These are phyloP conservation scores for Nicotiana otophora DNA, from an alignment of 257 asterid genomes.

Conservation along the genomic window DNA sequence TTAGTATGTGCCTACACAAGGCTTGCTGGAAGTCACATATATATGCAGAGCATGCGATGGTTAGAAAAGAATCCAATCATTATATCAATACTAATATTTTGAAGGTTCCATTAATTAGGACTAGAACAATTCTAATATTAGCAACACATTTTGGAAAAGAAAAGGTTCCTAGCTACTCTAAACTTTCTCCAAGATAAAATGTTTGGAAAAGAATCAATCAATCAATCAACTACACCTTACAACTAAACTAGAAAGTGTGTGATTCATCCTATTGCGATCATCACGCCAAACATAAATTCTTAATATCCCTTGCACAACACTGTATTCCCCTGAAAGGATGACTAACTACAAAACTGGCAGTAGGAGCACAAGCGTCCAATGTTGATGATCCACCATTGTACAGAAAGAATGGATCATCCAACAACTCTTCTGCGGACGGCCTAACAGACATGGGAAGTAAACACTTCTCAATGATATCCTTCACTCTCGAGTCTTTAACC, in stretches of 20 bases:
- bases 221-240: background rate
- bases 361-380: background rate
- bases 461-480: background rate
- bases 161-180: background rate
- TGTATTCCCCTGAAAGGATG: background rate
- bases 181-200: background rate
- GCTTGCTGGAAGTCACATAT: too few relatives aligned
- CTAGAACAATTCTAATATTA: background rate
- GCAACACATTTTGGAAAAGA: background rate
- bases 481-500: background rate
- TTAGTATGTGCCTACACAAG: too few relatives aligned
- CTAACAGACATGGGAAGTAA: background rate
- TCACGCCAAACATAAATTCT: background rate
- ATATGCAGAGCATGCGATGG: too few relatives aligned
- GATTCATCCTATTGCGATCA: background rate
- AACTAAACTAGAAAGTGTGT: background rate
- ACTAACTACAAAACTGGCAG: background rate
- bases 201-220: background rate
- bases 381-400: background rate
- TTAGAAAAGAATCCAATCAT: too few relatives aligned
- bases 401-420: background rate
- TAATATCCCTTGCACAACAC: background rate
- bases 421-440: background rate
- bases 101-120: too few relatives aligned
- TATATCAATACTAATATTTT: too few relatives aligned